These are phyloP conservation scores for Aspergillus transmontanensis DNA, from an alignment of 2,329 filamentous ascomycete species.

Conservation along the genomic window DNA sequence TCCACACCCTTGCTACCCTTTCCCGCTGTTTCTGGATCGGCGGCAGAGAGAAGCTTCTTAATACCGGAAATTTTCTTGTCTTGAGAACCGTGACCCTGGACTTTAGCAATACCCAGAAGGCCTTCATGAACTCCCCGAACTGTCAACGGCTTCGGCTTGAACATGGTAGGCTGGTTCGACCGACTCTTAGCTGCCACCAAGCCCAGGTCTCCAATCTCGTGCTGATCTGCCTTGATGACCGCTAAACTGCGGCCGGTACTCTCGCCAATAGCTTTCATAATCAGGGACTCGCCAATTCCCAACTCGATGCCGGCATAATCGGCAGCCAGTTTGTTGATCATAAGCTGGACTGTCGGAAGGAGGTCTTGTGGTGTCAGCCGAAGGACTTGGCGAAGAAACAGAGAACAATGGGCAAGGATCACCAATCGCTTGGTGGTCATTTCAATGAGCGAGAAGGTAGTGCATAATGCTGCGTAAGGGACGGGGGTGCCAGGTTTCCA, in stretches of 20 bases:
- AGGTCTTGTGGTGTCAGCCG: constrained; percentile 86
- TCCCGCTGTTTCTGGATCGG: constrained; percentile 71
- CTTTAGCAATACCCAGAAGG: constrained; percentile 83
- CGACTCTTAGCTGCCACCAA: constrained; percentile 94
- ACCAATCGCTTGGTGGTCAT: constrained; percentile 89
- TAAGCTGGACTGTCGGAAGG: constrained; percentile 83
- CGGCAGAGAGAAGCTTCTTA: constrained; percentile 92
- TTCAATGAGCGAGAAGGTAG: constrained; percentile 91
- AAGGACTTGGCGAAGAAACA: constrained; percentile 92
- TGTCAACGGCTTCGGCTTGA: constrained; percentile 91
- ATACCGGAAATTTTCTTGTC: constrained; percentile 89
- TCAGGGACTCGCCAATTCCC: constrained; percentile 96
- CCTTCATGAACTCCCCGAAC: constrained; percentile 84
- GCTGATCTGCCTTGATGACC: constrained; percentile 93
- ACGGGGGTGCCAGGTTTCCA: constrained; percentile 89
- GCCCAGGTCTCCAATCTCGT: constrained; percentile 93
- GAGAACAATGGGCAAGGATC: constrained; percentile 84
- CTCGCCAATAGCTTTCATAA: constrained; percentile 98
- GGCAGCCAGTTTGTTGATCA: constrained; percentile 97
- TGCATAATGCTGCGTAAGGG: constrained; percentile 91
- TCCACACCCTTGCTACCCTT: constrained; percentile 70
- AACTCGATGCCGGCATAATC: constrained; percentile 96
- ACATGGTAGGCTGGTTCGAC: constrained; percentile 95
- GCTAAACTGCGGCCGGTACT: constrained; percentile 83
- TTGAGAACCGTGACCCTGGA: constrained; percentile 84